phyloP scores from a whole-genome alignment of 257 asterid species.

The Solanum sitiens region DNA sequence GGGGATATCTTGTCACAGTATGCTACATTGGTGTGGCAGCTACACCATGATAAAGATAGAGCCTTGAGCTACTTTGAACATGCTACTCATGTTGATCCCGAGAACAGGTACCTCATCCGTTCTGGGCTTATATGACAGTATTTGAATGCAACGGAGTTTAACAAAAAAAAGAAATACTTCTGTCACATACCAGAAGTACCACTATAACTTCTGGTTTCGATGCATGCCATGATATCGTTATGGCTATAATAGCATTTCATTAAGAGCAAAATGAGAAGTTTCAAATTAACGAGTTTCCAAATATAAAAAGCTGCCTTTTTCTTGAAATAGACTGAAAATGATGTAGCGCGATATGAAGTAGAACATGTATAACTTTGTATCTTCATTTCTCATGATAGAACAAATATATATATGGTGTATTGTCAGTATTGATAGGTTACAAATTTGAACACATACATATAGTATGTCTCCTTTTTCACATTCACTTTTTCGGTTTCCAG shows the following conservation, averaged over 20 bases:
- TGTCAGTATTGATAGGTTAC: neutral
- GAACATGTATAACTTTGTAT: neutral
- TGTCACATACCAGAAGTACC: neutral
- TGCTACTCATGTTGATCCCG: constrained; percentile 56
- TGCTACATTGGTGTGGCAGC: constrained; percentile 66
- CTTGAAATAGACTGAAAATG: neutral
- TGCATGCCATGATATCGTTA: neutral
- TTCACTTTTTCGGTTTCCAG: constrained; percentile 15
- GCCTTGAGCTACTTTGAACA: constrained; percentile 53
- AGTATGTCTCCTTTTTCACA: neutral
- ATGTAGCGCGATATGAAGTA: too few species aligned
- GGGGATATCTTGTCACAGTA: constrained; percentile 40
- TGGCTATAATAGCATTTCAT: neutral
- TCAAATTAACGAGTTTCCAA: neutral
- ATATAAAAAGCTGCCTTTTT: too few species aligned
- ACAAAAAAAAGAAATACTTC: neutral
- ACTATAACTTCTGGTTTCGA: neutral
- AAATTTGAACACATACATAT: neutral
- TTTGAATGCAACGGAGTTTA: neutral
- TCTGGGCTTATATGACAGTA: neutral
- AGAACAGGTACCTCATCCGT: constrained; percentile 28
- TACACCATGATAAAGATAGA: constrained; percentile 37
- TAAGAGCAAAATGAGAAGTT: neutral
- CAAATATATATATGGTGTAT: neutral
- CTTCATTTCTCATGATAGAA: neutral